These are phyloP conservation scores for Penicillium corylophilum DNA, from an alignment of 2,329 filamentous ascomycete genomes.

Conservation along the genomic window DNA sequence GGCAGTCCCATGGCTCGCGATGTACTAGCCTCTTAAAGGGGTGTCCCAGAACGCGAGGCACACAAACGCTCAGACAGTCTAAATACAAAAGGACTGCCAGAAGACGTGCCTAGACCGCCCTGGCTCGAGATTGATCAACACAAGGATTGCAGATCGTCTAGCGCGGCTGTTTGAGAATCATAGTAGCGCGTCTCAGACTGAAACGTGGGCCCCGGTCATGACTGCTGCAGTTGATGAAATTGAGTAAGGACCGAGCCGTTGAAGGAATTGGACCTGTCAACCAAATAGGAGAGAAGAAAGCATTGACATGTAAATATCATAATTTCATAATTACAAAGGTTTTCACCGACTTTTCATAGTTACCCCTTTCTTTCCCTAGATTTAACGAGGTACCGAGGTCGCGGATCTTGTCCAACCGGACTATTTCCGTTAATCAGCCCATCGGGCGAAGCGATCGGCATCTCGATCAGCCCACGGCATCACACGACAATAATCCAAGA, in stretches of 20 bases:
- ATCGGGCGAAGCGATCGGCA: constrained; percentile 5
- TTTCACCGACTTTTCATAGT: not conserved
- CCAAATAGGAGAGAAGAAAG: not conserved
- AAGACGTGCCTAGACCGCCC: constrained; percentile 7
- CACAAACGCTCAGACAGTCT: not conserved
- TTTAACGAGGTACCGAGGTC: not conserved
- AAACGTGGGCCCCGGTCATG: constrained; percentile 1
- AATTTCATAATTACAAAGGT: too few species aligned
- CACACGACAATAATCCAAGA: constrained; percentile 9
- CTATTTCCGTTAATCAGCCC: constrained; percentile 13
- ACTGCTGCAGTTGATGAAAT: not conserved
- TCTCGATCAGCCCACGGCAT: constrained; percentile 18
- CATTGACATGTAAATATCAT: not conserved
- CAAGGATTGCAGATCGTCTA: constrained; percentile 16
- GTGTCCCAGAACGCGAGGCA: constrained; percentile 2
- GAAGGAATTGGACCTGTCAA: not conserved
- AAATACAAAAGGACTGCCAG: not conserved
- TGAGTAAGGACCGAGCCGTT: not conserved
- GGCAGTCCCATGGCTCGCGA: constrained; percentile 5
- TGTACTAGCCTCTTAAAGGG: not conserved
- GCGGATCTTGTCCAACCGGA: constrained; percentile 2
- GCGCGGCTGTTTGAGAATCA: constrained; percentile 13
- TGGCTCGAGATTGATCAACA: constrained; percentile 2
- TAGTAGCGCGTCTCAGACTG: constrained; percentile 14
- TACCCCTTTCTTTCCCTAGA: not conserved